phyloP scores from a whole-genome alignment of 345 rosid genomes.

The Brassica juncea region DNA sequence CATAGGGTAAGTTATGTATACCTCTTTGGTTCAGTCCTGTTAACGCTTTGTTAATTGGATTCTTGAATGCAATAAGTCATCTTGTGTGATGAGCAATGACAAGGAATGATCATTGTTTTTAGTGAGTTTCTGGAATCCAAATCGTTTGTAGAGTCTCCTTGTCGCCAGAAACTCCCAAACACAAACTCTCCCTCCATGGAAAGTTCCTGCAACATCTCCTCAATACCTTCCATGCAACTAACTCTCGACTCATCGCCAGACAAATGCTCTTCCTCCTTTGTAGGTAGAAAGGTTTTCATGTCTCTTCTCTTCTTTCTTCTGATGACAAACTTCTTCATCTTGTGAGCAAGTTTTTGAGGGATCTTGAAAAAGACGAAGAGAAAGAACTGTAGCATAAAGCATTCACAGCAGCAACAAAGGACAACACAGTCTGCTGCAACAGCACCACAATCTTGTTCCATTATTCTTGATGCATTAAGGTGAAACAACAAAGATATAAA shows the following conservation, averaged over 20 bases:
- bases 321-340: conserved; percentile 50
- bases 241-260: background rate
- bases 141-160: conserved; percentile 35
- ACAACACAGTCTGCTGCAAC: conserved; percentile 72
- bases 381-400: conserved; percentile 62
- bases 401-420: conserved; percentile 79
- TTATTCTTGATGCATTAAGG: conserved; percentile 20
- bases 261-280: conserved; percentile 11
- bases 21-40: conserved; percentile 3
- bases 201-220: conserved; percentile 54
- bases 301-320: conserved; percentile 41
- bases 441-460: conserved; percentile 57
- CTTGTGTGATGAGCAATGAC: conserved; percentile 31
- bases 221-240: conserved; percentile 59
- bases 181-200: conserved; percentile 67
- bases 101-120: background rate
- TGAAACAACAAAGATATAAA: conserved; percentile 15
- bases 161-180: conserved; percentile 91
- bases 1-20: conserved; percentile 11
- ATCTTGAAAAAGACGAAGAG: conserved; percentile 55
- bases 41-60: conserved; percentile 23
- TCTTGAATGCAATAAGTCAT: conserved; percentile 27
- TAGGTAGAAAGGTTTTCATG: background rate
- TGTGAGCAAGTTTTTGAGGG: conserved; percentile 55
- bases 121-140: conserved; percentile 18